phyloP scores from a whole-genome alignment of 1,139 yeast species.

The Taphrina communis region DNA sequence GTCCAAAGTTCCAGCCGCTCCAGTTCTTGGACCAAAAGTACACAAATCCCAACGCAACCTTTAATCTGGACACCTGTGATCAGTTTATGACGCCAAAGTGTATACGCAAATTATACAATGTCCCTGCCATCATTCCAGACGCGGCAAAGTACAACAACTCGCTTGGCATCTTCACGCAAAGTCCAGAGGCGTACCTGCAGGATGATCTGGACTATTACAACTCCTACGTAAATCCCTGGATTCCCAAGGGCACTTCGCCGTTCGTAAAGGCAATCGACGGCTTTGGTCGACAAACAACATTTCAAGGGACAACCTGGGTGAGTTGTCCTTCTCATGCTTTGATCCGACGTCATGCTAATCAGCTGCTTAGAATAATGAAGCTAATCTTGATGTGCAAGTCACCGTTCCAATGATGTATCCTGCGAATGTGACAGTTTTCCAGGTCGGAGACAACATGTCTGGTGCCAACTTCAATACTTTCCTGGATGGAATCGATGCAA shows the following conservation, averaged over 20 bases:
- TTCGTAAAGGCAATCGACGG: neutral
- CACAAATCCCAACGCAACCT: neutral
- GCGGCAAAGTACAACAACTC: constrained; percentile 11
- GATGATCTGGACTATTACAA: constrained; percentile 19
- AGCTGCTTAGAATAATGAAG: neutral
- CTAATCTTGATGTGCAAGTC: constrained; percentile 22
- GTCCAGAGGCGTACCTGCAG: constrained; percentile 8
- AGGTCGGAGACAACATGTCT: constrained; percentile 22
- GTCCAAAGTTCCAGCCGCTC: neutral
- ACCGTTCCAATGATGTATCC: constrained; percentile 18
- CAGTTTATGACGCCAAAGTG: constrained; percentile 21
- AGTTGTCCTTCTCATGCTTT: neutral
- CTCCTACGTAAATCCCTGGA: constrained; percentile 1
- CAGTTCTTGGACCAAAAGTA: neutral
- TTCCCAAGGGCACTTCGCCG: neutral
- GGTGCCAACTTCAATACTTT: constrained; percentile 1
- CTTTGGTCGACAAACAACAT: constrained; percentile 8
- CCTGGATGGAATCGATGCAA: constrained; percentile 18
- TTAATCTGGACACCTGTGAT: constrained; percentile 7
- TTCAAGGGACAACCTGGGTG: neutral
- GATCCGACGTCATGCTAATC: neutral
- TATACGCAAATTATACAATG: constrained; percentile 20
- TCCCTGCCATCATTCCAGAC: neutral
- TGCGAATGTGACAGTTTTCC: constrained; percentile 6
- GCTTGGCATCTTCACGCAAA: constrained; percentile 18